Evolutionary conservation across 2,329 filamentous ascomycete species (phyloP), one percentile per base, ranked within the genome.

Genomic region (Colletotrichum sublineola): DNA sequence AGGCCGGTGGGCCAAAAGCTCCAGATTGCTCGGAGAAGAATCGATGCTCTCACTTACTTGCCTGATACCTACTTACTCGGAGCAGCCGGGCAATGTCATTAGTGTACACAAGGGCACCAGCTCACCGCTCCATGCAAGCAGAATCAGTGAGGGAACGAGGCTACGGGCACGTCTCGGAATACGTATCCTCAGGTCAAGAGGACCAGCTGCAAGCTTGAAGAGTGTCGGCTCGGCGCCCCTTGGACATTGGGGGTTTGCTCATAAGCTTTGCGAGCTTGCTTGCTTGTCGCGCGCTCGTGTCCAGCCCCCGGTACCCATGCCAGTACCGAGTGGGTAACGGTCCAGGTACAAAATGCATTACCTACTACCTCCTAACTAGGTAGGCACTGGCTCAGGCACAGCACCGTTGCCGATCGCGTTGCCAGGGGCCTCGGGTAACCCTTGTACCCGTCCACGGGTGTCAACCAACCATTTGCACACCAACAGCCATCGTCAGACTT

Each of bases 401-500:
- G 53, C 14, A 40, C 53, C 46, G 18, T 58, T 44, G 57, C 38
- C 29, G 38, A 46, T 44, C 29, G 57, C 66, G 46, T 48, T 38
- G 29, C 38, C 40, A 61, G 63, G 40, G 55, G 29, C 38, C 48
- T 61, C 63, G 40, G 55, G 31, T 20, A 38, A 9, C 12, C 44
- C 48, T 38, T n/a, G 15, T 44, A 38, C 20, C 42, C 31, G 29
- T 40, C n/a, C 33, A 55, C 52, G 20, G 55, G 12, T n/a, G n/a
- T 63, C 42, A 36, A 48, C 56, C n/a, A 40, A 62, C 38, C 52
- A 63, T 33, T n/a, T 44, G 42, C 57, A 44, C 38, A 60, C 14
- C 15, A 56, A 52, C 18, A 38, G 50, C 46, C 31, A 55, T 64
- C 15, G 38, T 64, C 53, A 50, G 66, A 56, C 64, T 46, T 61